phyloP scores from a whole-genome alignment of 345 rosid species.

The Heritiera fomes region DNA sequence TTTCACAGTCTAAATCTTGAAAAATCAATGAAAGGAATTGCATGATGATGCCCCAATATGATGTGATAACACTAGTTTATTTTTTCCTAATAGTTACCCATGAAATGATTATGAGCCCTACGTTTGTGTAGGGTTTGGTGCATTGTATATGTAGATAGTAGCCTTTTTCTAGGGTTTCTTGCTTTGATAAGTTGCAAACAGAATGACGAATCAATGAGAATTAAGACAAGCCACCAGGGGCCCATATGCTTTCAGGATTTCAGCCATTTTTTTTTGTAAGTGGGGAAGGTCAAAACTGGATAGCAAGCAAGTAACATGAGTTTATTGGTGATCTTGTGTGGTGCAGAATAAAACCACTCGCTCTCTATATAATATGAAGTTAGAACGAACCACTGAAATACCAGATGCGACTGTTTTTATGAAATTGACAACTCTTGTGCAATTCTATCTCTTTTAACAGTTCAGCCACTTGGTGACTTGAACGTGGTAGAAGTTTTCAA shows the following conservation, averaged over 20 bases:
- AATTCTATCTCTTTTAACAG: constrained; percentile 8
- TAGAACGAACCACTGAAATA: not conserved
- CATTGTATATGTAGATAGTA: not conserved
- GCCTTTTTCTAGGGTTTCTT: not conserved
- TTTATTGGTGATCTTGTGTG: not conserved
- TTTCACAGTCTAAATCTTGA: not conserved
- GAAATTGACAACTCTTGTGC: not conserved
- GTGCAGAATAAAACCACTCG: not conserved
- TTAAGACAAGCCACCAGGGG: not conserved
- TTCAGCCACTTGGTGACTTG: not conserved
- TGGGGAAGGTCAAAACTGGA: constrained; percentile 21
- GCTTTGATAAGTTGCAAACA: not conserved
- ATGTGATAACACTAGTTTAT: not conserved
- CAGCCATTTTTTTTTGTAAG: not conserved
- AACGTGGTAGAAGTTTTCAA: not conserved
- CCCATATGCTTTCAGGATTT: not conserved
- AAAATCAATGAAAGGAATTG: not conserved
- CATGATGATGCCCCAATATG: not conserved
- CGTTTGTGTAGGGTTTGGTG: not conserved
- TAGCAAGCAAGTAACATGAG: not conserved
- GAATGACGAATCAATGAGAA: not conserved
- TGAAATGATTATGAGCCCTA: not conserved
- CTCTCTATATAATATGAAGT: not conserved
- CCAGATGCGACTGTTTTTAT: not conserved
- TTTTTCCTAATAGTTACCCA: not conserved